phyloP scores from a whole-genome alignment of 371 early-diverging fungal genomes.

The Mucor indicus region DNA sequence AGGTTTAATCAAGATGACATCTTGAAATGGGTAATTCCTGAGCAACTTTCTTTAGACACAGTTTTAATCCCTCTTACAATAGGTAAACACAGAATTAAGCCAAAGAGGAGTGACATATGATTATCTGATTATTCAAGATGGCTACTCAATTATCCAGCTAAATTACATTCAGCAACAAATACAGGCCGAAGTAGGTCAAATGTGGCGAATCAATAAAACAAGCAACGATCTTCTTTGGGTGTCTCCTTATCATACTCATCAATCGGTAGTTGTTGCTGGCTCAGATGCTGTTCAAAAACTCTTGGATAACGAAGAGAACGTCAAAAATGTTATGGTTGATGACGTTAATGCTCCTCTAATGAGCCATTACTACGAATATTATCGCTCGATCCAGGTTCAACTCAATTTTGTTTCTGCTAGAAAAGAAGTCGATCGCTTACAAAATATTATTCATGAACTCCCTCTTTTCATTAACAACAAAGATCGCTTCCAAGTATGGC shows the following conservation, averaged over 20 bases:
- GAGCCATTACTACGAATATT: slow-evolving; percentile 29
- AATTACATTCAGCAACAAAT: slow-evolving; percentile 19
- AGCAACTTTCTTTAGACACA: too few species aligned
- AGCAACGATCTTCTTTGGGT: slow-evolving; percentile 30
- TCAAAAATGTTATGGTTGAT: too few species aligned
- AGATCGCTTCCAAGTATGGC: slow-evolving; percentile 24
- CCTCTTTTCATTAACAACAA: slow-evolving; percentile 28
- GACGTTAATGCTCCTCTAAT: slow-evolving; percentile 14
- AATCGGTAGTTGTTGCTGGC: slow-evolving; percentile 25
- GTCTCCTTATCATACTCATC: slow-evolving; percentile 10
- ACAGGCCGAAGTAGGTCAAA: slow-evolving; percentile 12
- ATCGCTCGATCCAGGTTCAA: slow-evolving; percentile 12
- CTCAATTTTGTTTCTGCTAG: slow-evolving; percentile 10
- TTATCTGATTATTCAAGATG: slow-evolving; percentile 39
- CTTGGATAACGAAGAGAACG: too few species aligned
- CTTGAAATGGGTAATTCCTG: slow-evolving; percentile 36
- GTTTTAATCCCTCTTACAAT: background rate
- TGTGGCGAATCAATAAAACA: background rate
- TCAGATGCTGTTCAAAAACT: slow-evolving; percentile 18
- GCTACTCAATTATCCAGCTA: slow-evolving; percentile 30
- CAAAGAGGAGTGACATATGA: slow-evolving; percentile 32
- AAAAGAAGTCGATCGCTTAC: slow-evolving; percentile 11
- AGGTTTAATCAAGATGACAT: slow-evolving; percentile 32
- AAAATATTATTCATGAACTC: background rate
- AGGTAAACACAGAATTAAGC: slow-evolving; percentile 11